phyloP scores from a whole-genome alignment of 2,329 filamentous ascomycete species.

The Ceratocystis huliohia region DNA sequence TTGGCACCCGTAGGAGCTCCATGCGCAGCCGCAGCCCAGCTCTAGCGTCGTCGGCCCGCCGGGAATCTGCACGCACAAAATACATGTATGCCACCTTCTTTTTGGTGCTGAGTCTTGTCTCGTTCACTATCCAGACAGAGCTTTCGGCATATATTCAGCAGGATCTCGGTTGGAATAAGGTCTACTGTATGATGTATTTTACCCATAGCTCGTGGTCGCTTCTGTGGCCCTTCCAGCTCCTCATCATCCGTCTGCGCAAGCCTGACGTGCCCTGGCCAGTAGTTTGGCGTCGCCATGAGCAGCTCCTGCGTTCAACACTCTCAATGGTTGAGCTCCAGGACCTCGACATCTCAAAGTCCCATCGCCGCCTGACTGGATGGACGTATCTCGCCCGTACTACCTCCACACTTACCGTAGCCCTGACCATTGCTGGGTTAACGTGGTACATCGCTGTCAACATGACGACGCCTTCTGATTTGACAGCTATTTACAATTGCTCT shows the following conservation, averaged over 20 bases:
- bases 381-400: conserved; percentile 71
- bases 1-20: conserved; percentile 36
- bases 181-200: conserved; percentile 98
- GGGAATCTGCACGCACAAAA: conserved; percentile 51
- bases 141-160: conserved; percentile 91
- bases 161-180: conserved; percentile 86
- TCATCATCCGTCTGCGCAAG: conserved; percentile 68
- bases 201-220: conserved; percentile 90
- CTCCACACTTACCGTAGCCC: conserved; percentile 65
- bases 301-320: conserved; percentile 40
- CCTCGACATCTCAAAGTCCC: conserved; percentile 46
- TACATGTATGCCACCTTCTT: conserved; percentile 83
- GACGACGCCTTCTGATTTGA: conserved; percentile 86
- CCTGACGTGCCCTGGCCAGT: conserved; percentile 63
- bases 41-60: conserved; percentile 30
- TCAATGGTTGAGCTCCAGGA: conserved; percentile 79
- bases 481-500: conserved; percentile 97
- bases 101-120: conserved; percentile 66
- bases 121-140: conserved; percentile 90
- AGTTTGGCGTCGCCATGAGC: conserved; percentile 62
- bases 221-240: conserved; percentile 74
- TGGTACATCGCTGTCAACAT: conserved; percentile 94
- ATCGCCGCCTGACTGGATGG: conserved; percentile 28
- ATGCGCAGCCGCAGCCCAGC: conserved; percentile 66
- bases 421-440: conserved; percentile 81